phyloP scores from a whole-genome alignment of 1,284 basidiomycete genomes.

The Baeospora myosura region DNA sequence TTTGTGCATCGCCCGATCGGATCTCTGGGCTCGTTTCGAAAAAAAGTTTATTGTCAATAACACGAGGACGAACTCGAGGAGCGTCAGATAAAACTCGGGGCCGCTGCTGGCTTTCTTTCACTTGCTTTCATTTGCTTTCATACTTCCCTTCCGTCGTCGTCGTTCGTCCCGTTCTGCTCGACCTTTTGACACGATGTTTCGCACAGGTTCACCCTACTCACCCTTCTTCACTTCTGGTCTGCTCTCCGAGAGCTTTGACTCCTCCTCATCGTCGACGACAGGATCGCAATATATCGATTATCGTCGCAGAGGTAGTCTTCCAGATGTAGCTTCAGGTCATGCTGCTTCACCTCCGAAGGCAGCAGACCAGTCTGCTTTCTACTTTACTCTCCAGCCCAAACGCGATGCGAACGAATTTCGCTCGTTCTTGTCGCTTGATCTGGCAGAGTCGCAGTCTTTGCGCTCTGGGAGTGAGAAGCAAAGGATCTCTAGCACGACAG shows the following conservation, averaged over 20 bases:
- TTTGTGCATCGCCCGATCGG: too few species aligned
- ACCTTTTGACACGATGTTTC: slow-evolving; percentile 23
- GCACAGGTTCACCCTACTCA: slow-evolving; percentile 38
- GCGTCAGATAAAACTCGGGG: too few species aligned
- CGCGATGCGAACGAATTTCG: slow-evolving; percentile 34
- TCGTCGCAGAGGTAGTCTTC: slow-evolving; percentile 35
- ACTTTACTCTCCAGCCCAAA: slow-evolving; percentile 42
- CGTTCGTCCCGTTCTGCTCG: too few species aligned
- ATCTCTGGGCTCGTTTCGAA: too few species aligned
- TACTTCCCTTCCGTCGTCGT: too few species aligned
- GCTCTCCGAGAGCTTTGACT: slow-evolving; percentile 27
- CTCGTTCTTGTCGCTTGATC: slow-evolving; percentile 53
- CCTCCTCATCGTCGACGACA: slow-evolving; percentile 23
- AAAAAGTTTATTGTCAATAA: too few species aligned
- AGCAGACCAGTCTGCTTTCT: slow-evolving; percentile 32
- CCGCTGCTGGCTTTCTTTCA: too few species aligned
- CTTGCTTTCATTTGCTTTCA: too few species aligned
- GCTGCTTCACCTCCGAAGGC: slow-evolving; percentile 19
- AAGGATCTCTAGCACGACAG: slow-evolving; percentile 9
- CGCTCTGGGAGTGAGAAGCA: slow-evolving; percentile 13
- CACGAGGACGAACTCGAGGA: too few species aligned
- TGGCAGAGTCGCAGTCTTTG: slow-evolving; percentile 47
- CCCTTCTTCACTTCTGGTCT: slow-evolving; percentile 58
- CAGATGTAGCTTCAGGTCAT: slow-evolving; percentile 24
- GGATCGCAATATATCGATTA: slow-evolving; percentile 26